Percentiles rank a stretch among this genome's conserved stretches.
phyloP scores from a whole-genome alignment of 805 yeast species.

The Candida methanosorbosa region DNA sequence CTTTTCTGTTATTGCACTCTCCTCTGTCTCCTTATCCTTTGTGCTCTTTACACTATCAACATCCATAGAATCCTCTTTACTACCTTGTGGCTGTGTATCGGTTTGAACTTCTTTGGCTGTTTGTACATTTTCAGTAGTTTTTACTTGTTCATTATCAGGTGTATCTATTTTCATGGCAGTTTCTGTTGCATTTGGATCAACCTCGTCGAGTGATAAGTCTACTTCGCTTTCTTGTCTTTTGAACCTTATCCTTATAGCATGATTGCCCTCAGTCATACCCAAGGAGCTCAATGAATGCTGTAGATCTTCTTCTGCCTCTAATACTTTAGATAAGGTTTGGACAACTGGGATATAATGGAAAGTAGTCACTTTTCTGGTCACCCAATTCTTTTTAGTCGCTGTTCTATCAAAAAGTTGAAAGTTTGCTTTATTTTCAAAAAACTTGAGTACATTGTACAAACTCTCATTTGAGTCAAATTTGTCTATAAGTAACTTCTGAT shows the following conservation, averaged over 20 bases:
- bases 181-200: no score
- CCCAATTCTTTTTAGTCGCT: not conserved
- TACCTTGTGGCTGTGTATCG: not conserved
- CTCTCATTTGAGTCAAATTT: constrained; percentile 5
- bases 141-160: not conserved
- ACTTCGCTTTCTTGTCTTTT: constrained; percentile 2
- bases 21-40: not conserved
- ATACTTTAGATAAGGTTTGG: constrained; percentile 15
- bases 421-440: constrained; percentile 7
- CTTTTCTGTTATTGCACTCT: not conserved
- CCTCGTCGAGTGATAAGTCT: no score
- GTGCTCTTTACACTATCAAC: no score
- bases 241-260: constrained; percentile 18
- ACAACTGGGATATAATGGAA: constrained; percentile 11
- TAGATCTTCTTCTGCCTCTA: constrained; percentile 11
- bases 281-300: constrained; percentile 12
- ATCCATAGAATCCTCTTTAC: not conserved
- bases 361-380: constrained; percentile 1
- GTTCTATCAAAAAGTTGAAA: constrained; percentile 5
- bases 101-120: not conserved
- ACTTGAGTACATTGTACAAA: constrained; percentile 7
- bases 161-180: not conserved
- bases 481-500: constrained; percentile 7
- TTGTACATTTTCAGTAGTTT: not conserved
- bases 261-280: constrained; percentile 19